phyloP scores from a whole-genome alignment of 768 basidiomycete species.

The Coprinopsis sp. region DNA sequence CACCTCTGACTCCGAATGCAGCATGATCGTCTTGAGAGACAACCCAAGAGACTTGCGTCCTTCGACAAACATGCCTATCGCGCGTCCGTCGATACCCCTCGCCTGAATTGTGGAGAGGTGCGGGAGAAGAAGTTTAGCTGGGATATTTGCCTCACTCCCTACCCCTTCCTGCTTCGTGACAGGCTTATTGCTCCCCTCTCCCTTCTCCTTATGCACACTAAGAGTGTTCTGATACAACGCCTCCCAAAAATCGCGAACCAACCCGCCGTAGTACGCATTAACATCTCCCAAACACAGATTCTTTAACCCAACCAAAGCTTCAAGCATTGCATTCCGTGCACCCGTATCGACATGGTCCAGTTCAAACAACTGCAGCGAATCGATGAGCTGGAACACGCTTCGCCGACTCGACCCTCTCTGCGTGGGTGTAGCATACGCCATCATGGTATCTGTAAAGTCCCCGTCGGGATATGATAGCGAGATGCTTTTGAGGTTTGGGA shows the following conservation, averaged over 20 bases:
- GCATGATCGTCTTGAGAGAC: constrained; percentile 43
- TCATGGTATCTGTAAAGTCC: constrained; percentile 49
- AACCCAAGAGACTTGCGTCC: constrained; percentile 35
- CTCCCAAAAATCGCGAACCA: too few relatives aligned
- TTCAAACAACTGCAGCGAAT: constrained; percentile 47
- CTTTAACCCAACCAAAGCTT: constrained; percentile 45
- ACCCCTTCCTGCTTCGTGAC: too few relatives aligned
- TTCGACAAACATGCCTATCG: constrained; percentile 42
- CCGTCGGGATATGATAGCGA: constrained; percentile 52
- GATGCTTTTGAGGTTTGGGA: constrained; percentile 38
- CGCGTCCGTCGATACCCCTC: constrained; percentile 35
- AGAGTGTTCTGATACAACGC: background rate
- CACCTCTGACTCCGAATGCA: constrained; percentile 44
- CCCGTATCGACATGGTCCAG: constrained; percentile 38
- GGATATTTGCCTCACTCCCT: background rate
- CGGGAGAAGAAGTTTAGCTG: constrained; percentile 39
- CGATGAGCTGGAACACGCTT: constrained; percentile 45
- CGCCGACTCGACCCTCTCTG: constrained; percentile 29
- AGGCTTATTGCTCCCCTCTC: too few relatives aligned
- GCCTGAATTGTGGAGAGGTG: constrained; percentile 32
- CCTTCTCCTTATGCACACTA: too few relatives aligned
- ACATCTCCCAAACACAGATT: constrained; percentile 21
- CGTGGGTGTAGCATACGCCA: constrained; percentile 37
- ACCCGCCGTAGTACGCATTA: constrained; percentile 20
- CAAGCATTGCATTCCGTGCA: constrained; percentile 34